Conservation (phyloP, 805 yeast genomes). For the Candida ovalis region DNA sequence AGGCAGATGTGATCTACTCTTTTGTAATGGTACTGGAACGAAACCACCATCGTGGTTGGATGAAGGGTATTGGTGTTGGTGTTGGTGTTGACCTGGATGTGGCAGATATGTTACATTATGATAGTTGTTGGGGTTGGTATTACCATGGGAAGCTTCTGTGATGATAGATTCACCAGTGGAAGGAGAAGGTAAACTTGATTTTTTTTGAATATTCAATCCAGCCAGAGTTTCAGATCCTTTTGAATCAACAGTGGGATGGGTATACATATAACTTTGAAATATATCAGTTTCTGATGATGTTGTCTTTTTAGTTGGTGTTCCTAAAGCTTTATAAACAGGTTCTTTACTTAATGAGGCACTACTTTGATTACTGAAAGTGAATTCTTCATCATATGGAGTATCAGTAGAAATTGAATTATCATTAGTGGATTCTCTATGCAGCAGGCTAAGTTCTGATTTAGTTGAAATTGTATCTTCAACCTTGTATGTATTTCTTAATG, state of each 20-base stretch:
- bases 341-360: constrained; percentile 10
- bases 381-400: constrained; percentile 20
- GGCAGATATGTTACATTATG: background rate
- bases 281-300: background rate
- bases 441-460: background rate
- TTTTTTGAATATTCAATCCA: constrained; percentile 8
- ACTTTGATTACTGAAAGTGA: constrained; percentile 21
- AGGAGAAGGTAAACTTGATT: background rate
- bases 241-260: background rate
- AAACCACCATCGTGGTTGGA: background rate
- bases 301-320: constrained; percentile 6
- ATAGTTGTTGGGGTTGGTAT: background rate
- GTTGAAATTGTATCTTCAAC: background rate
- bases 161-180: background rate
- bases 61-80: background rate
- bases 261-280: constrained; percentile 6
- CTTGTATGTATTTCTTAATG: constrained; percentile 10
- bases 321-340: constrained; percentile 12
- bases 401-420: background rate
- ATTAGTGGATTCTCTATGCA: background rate
- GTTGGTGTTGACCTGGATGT: background rate
- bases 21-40: background rate
- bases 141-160: background rate
- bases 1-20: background rate
- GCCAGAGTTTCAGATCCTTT: constrained; percentile 3